Evolutionary conservation across 2,329 filamentous ascomycete genomes (phyloP), one percentile per base, ranked within the genome.

Genomic region (Hymenoscyphus fraxineus): DNA sequence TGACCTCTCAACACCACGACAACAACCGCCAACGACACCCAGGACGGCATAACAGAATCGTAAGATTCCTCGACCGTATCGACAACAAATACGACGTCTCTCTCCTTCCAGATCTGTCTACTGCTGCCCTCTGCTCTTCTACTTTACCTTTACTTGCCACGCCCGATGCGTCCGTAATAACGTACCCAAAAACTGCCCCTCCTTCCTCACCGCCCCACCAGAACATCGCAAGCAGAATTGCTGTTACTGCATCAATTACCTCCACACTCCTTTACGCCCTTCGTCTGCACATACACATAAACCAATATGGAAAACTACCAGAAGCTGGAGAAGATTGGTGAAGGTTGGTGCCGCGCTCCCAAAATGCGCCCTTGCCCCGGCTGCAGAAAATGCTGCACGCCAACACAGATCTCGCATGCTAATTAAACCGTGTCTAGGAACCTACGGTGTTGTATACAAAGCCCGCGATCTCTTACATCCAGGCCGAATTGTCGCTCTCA

Each of bases 401-500:
- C 61, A 40, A 38, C 40, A 41, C 41, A 47, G 22, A 32, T 60
- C 59, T 22, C 56, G 61, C 38, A 64, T 66, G 64, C 68, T 72
- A 47, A 73, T 56, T 44, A 56, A 68, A 59, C n/a, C 59, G 58
- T 67, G 51, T 67, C 68, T 68, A 96, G 93, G 93, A 73, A 97
- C 93, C 16, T 97, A 97, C 76, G 93, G 93, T 78, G 93, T 97
- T 68, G 93, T 97, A 68, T 97, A 97, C 86, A 96, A 96, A 79
- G 93, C 93, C 65, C 88, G 90, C 70, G 93, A 97, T 77, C 88
- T 97, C 66, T 86, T 86, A 70, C 89, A 93, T 74, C 84, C 85
- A 70, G 91, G 91, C 74, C 90, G 91, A 73, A 95, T 97, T 72
- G 93, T 97, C 68, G 93, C 93, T 27, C 82, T 97, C 71, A 97